Conservation (phyloP, 306 rosid species). For the Prunus davidiana region DNA sequence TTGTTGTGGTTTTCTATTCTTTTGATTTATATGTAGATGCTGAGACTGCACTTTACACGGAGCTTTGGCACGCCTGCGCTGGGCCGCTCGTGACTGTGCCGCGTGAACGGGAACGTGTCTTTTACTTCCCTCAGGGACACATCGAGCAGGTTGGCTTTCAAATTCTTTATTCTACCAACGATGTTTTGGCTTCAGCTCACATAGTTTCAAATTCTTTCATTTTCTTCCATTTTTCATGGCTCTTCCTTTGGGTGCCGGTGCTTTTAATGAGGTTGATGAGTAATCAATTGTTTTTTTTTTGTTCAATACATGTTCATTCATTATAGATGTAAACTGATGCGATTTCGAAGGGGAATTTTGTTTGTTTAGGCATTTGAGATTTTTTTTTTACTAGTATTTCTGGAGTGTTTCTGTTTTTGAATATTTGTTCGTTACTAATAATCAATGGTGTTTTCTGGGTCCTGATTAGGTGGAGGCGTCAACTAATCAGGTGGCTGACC, state of each 20-base stretch:
- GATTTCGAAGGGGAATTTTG: neutral
- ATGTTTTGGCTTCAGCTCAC: neutral
- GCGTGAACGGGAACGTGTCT: constrained; percentile 67
- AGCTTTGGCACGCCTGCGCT: constrained; percentile 98
- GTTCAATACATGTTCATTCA: neutral
- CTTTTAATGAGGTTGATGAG: neutral
- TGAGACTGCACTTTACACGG: constrained; percentile 72
- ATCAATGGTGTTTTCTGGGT: constrained; percentile 6
- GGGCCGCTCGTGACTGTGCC: constrained; percentile 96
- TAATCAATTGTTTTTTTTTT: neutral
- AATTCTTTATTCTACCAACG: neutral
- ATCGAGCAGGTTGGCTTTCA: constrained; percentile 69
- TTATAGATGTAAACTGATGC: neutral
- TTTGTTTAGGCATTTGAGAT: neutral
- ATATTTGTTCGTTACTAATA: neutral
- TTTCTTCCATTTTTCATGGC: neutral
- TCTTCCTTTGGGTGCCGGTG: neutral
- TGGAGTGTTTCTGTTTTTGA: neutral
- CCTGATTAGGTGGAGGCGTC: constrained; percentile 84
- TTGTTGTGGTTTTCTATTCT: neutral
- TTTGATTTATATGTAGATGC: constrained; percentile 45
- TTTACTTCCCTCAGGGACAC: constrained; percentile 98
- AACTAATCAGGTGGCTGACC: constrained; percentile 85
- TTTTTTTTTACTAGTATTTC: neutral
- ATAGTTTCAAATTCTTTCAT: neutral